Evolutionary conservation across 2,329 filamentous ascomycete species (phyloP).

Genomic region (Byssochlamys sp.): DNA sequence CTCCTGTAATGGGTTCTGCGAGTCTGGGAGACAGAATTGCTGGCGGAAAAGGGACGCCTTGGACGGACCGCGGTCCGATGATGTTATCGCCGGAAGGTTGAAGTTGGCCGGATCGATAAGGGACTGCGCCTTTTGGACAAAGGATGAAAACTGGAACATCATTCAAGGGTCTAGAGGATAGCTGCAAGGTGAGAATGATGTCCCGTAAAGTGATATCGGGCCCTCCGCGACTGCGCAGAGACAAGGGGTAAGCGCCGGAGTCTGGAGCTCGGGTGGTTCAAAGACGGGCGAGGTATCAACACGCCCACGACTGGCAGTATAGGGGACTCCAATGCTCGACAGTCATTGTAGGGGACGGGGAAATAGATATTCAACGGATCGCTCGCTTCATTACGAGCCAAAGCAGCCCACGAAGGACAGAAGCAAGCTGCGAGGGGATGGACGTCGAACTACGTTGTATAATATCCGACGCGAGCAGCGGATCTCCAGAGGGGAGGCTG

Average conservation of each 20-base stretch:
- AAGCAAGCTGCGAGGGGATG: not conserved
- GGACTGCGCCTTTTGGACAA: constrained; percentile 92
- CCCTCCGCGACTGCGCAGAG: not conserved
- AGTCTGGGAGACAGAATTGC: constrained; percentile 88
- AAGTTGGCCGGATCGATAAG: constrained; percentile 83
- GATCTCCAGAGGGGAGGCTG: not conserved
- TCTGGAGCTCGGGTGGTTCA: constrained; percentile 11
- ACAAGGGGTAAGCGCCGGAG: constrained; percentile 16
- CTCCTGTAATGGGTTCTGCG: constrained; percentile 88
- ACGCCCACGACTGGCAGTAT: constrained; percentile 13
- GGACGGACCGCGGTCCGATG: constrained; percentile 70
- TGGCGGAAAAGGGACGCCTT: constrained; percentile 88
- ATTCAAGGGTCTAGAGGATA: not conserved
- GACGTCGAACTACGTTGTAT: not conserved
- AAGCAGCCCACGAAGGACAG: not conserved
- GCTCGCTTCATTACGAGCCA: not conserved
- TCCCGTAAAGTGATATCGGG: not conserved
- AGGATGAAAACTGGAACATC: constrained; percentile 61
- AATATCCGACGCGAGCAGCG: not conserved
- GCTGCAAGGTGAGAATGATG: not conserved
- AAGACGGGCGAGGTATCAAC: constrained; percentile 7
- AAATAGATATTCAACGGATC: constrained; percentile 9
- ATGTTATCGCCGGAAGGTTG: constrained; percentile 60
- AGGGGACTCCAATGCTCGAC: constrained; percentile 4
- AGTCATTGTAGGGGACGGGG: constrained; percentile 21